These are phyloP conservation scores for Trypanosoma cruzi DNA, from an alignment of 208 protist genomes.

Conservation along the genomic window DNA sequence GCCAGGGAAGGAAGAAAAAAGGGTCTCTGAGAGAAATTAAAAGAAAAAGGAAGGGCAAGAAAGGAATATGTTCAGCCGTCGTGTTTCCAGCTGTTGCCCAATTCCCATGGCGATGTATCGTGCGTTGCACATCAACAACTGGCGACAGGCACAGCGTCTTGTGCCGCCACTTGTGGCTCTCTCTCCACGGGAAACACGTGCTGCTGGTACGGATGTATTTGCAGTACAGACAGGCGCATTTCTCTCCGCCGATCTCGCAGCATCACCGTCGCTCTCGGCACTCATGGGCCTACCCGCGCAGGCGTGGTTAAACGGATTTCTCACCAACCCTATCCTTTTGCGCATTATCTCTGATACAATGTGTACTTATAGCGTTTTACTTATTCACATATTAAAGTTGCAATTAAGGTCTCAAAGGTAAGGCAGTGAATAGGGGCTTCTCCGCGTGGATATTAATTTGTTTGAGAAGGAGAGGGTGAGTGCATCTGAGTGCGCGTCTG, in stretches of 20 bases:
- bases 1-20: not conserved
- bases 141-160: constrained; percentile 74
- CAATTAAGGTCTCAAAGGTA: not conserved
- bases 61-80: constrained; percentile 72
- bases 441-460: not conserved
- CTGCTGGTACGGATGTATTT: constrained; percentile 31
- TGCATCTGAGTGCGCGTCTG: not conserved
- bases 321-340: constrained; percentile 65
- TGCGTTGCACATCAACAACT: constrained; percentile 70
- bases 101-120: constrained; percentile 83
- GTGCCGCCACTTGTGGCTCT: constrained; percentile 71
- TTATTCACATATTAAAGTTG: constrained; percentile 26
- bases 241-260: constrained; percentile 39
- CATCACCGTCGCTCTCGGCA: constrained; percentile 45
- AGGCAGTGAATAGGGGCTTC: not conserved
- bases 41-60: not conserved
- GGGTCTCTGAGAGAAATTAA: not conserved
- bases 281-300: constrained; percentile 58
- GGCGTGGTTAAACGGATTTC: constrained; percentile 47
- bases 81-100: constrained; percentile 69
- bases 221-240: constrained; percentile 33
- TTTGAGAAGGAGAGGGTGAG: not conserved
- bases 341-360: constrained; percentile 92
- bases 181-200: constrained; percentile 41
- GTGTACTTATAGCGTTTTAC: constrained; percentile 91